Evolutionary conservation across 83 land plant species (phyloP).

Genomic region (Picea engelmannii): DNA sequence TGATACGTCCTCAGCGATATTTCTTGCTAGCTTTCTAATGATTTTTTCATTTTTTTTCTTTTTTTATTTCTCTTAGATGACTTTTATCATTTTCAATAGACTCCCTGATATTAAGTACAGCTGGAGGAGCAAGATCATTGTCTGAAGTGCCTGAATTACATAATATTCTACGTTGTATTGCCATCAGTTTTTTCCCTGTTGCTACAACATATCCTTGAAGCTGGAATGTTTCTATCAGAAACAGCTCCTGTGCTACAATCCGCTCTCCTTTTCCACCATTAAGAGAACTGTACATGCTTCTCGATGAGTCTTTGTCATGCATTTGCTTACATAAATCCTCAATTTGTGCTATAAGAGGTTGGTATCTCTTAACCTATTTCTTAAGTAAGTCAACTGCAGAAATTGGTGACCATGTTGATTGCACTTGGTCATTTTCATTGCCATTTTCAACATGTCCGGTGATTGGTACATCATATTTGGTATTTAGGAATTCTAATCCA

Average conservation of each 20-base stretch:
- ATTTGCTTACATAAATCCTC: conserved; percentile 63
- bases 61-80: conserved; percentile 62
- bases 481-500: not conserved
- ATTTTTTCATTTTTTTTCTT: too few relatives aligned
- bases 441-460: conserved; percentile 7
- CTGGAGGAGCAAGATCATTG: conserved; percentile 18
- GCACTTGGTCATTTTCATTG: conserved; percentile 19
- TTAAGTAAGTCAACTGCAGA: conserved; percentile 40
- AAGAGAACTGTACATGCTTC: conserved; percentile 11
- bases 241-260: conserved; percentile 36
- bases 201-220: conserved; percentile 72
- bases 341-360: conserved; percentile 56
- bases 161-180: conserved; percentile 40
- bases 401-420: conserved; percentile 16
- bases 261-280: conserved; percentile 25
- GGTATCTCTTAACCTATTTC: conserved; percentile 62
- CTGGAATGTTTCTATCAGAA: conserved; percentile 70
- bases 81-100: conserved; percentile 41
- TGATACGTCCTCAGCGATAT: too few relatives aligned
- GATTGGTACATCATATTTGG: not conserved
- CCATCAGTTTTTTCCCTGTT: conserved; percentile 68
- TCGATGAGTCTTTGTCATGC: conserved; percentile 32
- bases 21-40: too few relatives aligned
- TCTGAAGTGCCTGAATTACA: conserved; percentile 12
- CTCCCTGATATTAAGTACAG: conserved; percentile 36